Conservation (phyloP, 2,329 filamentous ascomycete species). For the Verticillium klebahnii region DNA sequence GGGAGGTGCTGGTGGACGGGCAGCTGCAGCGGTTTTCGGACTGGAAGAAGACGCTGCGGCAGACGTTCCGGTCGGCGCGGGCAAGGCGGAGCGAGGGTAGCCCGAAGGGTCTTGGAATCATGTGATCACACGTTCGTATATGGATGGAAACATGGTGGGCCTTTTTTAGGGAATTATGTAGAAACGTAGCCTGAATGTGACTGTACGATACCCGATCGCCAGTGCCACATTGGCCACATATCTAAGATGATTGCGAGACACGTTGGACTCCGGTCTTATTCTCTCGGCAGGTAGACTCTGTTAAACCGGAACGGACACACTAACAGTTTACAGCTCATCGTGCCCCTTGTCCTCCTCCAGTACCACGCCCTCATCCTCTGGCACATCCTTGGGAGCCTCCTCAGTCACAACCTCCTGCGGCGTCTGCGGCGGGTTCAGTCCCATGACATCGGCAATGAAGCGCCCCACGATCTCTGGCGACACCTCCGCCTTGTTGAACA, state of each 20-base stretch:
- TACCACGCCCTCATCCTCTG: background rate
- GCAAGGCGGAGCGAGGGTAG: background rate
- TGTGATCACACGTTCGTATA: background rate
- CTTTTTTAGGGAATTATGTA: background rate
- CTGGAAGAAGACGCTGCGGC: slow-evolving; percentile 29
- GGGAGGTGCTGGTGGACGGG: slow-evolving; percentile 32
- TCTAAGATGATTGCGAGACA: too few relatives aligned
- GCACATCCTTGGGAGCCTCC: background rate
- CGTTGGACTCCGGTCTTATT: too few relatives aligned
- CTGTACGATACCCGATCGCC: background rate
- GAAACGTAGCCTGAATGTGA: background rate
- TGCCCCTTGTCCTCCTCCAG: slow-evolving; percentile 1
- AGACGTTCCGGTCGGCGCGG: slow-evolving; percentile 13
- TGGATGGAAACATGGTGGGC: background rate
- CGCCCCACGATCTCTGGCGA: slow-evolving; percentile 4
- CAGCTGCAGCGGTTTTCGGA: slow-evolving; percentile 25
- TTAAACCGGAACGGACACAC: background rate
- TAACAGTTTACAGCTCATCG: slow-evolving; percentile 2
- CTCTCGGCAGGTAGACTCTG: too few relatives aligned
- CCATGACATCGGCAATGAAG: slow-evolving; percentile 1
- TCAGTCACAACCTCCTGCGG: background rate
- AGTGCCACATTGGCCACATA: too few relatives aligned
- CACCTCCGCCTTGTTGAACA: slow-evolving; percentile 2
- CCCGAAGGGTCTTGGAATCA: slow-evolving; percentile 2
- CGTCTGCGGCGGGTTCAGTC: background rate